phyloP scores from a whole-genome alignment of 2,329 filamentous ascomycete species.

The Sphaerostilbella broomeana region DNA sequence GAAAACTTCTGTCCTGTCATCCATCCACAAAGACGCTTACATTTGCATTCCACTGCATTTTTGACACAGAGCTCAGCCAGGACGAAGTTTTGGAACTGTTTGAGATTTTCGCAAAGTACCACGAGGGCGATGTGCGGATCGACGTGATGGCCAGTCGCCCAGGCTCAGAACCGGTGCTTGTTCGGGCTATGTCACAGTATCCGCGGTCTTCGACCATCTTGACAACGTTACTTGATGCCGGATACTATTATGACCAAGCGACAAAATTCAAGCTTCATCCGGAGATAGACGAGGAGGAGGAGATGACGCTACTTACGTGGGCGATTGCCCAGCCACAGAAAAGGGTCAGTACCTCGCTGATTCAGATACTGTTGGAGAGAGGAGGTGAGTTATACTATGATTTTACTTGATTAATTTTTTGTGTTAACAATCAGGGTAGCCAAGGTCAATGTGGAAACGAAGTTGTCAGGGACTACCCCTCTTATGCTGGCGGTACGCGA shows the following conservation, averaged over 20 bases:
- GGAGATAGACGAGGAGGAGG: conserved; percentile 44
- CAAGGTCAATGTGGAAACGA: conserved; percentile 51
- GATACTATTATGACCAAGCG: conserved; percentile 54
- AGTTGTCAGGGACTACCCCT: conserved; percentile 47
- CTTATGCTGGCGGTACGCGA: conserved; percentile 53
- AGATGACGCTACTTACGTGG: conserved; percentile 54
- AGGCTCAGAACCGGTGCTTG: conserved; percentile 41
- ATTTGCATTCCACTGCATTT: conserved; percentile 49
- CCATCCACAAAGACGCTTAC: conserved; percentile 46
- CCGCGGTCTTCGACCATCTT: conserved; percentile 49
- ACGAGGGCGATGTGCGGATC: conserved; percentile 40
- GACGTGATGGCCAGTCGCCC: conserved; percentile 42
- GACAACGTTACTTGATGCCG: conserved; percentile 47
- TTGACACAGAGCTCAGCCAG: conserved; percentile 44
- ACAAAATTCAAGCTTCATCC: conserved; percentile 37
- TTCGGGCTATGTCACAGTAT: conserved; percentile 47
- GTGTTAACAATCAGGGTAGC: conserved; percentile 29
- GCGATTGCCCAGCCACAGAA: conserved; percentile 57
- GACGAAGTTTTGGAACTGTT: conserved; percentile 45
- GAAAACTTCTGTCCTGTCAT: conserved; percentile 41
- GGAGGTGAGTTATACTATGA: conserved; percentile 26
- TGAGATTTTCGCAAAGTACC: conserved; percentile 44
- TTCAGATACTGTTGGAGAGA: conserved; percentile 48
- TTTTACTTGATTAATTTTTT: neutral
- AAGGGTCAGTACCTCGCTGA: conserved; percentile 50